Percentiles rank a stretch among this genome's conserved stretches.
Conservation (phyloP, 768 basidiomycete genomes). For the Leccinum longicurvipes region DNA sequence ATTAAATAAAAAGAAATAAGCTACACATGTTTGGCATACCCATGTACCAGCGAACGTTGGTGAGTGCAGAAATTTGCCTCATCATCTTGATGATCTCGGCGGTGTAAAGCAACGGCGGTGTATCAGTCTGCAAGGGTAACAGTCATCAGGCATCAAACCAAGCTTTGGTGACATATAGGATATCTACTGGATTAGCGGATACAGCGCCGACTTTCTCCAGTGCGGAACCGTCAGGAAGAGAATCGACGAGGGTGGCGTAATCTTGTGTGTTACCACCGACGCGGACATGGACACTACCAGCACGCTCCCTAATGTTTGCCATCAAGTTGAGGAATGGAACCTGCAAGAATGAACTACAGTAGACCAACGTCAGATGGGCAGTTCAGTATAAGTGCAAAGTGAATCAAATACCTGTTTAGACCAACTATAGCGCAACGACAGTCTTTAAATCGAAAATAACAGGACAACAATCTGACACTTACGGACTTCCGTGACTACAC, state of each 20-base stretch:
- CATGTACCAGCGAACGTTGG: conserved; percentile 65
- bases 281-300: conserved; percentile 60
- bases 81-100: conserved; percentile 66
- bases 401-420: conserved; percentile 13
- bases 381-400: no score
- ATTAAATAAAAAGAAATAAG: conserved; percentile 7
- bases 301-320: conserved; percentile 63
- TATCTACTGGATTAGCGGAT: conserved; percentile 38
- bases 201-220: conserved; percentile 46
- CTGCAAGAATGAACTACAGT: conserved; percentile 44
- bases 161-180: background rate
- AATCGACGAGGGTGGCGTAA: conserved; percentile 47
- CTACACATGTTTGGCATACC: conserved; percentile 29
- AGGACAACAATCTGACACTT: background rate
- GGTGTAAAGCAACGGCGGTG: conserved; percentile 52
- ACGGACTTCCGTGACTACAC: conserved; percentile 51
- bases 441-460: background rate
- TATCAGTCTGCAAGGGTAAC: background rate
- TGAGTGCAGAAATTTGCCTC: conserved; percentile 52
- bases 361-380: background rate
- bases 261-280: conserved; percentile 85
- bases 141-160: background rate
- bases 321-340: conserved; percentile 79
- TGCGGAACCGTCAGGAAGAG: conserved; percentile 44
- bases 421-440: conserved; percentile 13